Conservation (phyloP, 169 alveolate species). For the Cryptosporidium baileyi region DNA sequence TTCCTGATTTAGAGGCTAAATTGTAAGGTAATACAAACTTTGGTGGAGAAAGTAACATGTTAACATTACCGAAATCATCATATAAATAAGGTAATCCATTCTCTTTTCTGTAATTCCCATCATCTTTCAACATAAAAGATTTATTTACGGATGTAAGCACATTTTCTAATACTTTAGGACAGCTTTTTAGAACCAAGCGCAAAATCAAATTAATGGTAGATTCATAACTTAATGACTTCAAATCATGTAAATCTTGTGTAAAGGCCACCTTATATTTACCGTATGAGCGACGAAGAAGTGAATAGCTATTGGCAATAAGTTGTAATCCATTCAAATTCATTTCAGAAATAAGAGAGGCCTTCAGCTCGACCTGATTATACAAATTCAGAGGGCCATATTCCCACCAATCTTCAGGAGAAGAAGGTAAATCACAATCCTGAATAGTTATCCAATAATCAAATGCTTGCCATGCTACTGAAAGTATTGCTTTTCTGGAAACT, state of each 20-base stretch:
- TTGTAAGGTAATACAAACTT: constrained; percentile 43
- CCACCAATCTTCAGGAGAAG: constrained; percentile 69
- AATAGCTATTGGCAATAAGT: constrained; percentile 14
- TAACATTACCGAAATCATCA: constrained; percentile 43
- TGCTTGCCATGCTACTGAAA: constrained; percentile 66
- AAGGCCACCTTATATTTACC: constrained; percentile 17
- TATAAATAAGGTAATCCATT: constrained; percentile 32
- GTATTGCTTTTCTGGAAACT: constrained; percentile 29
- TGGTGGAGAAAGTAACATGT: constrained; percentile 20
- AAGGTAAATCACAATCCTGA: constrained; percentile 39
- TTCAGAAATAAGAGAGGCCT: neutral
- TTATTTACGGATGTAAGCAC: constrained; percentile 39
- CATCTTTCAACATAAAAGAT: constrained; percentile 4
- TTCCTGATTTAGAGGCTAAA: constrained; percentile 33
- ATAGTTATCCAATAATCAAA: constrained; percentile 51
- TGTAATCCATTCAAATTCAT: constrained; percentile 3
- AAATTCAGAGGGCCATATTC: constrained; percentile 36
- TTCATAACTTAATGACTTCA: constrained; percentile 18
- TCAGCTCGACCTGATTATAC: constrained; percentile 15
- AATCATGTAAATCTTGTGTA: neutral
- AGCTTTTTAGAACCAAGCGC: constrained; percentile 9
- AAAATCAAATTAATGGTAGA: constrained; percentile 3
- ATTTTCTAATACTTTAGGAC: constrained; percentile 33
- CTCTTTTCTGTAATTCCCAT: constrained; percentile 1
- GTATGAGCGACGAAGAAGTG: constrained; percentile 20